phyloP scores from a whole-genome alignment of 768 basidiomycete genomes.

The Paxillus involutus region DNA sequence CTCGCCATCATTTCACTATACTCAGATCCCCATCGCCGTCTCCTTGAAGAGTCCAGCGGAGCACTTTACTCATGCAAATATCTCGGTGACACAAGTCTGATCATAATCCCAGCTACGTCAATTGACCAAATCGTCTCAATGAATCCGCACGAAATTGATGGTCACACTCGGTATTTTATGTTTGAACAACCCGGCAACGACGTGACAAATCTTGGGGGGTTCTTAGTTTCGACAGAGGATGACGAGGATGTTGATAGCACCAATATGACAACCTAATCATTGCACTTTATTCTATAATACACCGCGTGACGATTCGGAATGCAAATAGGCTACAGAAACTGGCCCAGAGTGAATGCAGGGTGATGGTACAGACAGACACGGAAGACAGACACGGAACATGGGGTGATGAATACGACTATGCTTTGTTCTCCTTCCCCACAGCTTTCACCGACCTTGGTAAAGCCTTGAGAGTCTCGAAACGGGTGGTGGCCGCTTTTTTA shows the following conservation, averaged over 20 bases:
- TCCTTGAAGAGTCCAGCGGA: constrained; percentile 1
- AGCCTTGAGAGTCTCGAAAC: too few species aligned
- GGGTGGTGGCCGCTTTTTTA: too few species aligned
- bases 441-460: too few species aligned
- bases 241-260: not conserved
- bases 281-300: too few species aligned
- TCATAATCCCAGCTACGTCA: not conserved
- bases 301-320: too few species aligned
- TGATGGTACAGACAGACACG: too few species aligned
- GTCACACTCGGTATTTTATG: not conserved
- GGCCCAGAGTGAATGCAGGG: too few species aligned
- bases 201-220: not conserved
- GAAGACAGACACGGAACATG: too few species aligned
- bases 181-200: constrained; percentile 5
- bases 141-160: constrained; percentile 2
- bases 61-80: constrained; percentile 1
- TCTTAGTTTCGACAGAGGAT: not conserved
- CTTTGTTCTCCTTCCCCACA: too few species aligned
- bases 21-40: constrained; percentile 17
- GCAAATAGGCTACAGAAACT: too few species aligned
- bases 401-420: too few species aligned
- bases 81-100: not conserved
- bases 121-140: constrained; percentile 6
- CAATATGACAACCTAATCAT: too few species aligned
- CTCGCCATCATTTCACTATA: constrained; percentile 24